phyloP scores from a whole-genome alignment of 345 rosid genomes.

The Eucalyptus tenuipes region DNA sequence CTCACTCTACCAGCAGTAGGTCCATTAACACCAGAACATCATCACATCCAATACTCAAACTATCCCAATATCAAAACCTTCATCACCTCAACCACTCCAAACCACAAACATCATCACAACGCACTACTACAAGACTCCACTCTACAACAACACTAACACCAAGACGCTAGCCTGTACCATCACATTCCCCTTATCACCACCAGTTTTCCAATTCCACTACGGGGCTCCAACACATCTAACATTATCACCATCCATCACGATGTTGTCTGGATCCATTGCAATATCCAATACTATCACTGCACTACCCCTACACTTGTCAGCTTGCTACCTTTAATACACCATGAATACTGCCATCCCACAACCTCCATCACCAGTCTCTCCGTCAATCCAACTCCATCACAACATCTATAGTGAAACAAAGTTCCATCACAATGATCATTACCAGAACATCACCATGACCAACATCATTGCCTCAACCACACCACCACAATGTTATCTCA shows the following conservation, averaged over 20 bases:
- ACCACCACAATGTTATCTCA: neutral
- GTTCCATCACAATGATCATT: neutral
- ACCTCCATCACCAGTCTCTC: neutral
- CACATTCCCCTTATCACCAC: neutral
- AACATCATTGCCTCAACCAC: neutral
- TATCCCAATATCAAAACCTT: neutral
- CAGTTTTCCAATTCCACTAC: neutral
- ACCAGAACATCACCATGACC: neutral
- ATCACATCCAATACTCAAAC: neutral
- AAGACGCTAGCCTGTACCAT: neutral
- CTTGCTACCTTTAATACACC: neutral
- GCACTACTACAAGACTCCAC: neutral
- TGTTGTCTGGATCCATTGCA: neutral
- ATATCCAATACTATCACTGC: neutral
- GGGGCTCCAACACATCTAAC: neutral
- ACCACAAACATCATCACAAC: neutral
- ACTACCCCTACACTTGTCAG: neutral
- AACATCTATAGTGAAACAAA: neutral
- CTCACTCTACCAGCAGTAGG: neutral
- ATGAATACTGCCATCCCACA: neutral
- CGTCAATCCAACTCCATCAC: neutral
- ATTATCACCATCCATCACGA: neutral
- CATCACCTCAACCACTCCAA: neutral
- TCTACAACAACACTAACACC: neutral
- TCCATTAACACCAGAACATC: neutral